Evolutionary conservation across 768 basidiomycete genomes (phyloP).

Genomic region (Leccinum longicurvipes): DNA sequence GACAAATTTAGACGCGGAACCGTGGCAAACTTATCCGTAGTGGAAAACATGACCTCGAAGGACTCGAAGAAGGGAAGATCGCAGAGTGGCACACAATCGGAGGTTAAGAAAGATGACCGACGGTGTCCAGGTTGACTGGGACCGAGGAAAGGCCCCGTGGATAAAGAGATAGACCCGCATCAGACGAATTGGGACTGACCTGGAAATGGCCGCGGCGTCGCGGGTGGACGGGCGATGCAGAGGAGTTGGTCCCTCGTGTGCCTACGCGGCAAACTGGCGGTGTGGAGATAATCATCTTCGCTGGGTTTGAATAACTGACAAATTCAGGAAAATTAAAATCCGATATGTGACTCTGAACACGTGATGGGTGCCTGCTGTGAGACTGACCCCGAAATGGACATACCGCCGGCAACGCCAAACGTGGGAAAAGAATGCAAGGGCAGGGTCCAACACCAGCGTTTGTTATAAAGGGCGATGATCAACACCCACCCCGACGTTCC

Average conservation of each 20-base stretch:
- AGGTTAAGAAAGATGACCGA: conserved; percentile 8
- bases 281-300: conserved; percentile 22
- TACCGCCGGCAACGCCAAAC: conserved; percentile 35
- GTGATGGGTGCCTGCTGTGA: conserved; percentile 30
- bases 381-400: conserved; percentile 23
- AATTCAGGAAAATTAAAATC: conserved; percentile 15
- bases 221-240: conserved; percentile 1
- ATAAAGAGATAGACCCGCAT: neutral
- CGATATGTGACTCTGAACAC: conserved; percentile 19
- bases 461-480: conserved; percentile 40
- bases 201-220: neutral
- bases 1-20: neutral
- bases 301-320: conserved; percentile 16
- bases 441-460: conserved; percentile 34
- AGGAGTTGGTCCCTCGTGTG: conserved; percentile 2
- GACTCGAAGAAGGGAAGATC: too few relatives aligned
- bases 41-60: neutral
- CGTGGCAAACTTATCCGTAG: neutral
- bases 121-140: conserved; percentile 1
- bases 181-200: neutral
- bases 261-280: neutral
- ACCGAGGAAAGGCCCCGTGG: conserved; percentile 4
- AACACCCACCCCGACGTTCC: conserved; percentile 37
- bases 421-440: conserved; percentile 33
- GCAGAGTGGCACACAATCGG: conserved; percentile 6